Evolutionary conservation across 2,329 filamentous ascomycete species (phyloP), one percentile per base, ranked within the genome.

Genomic region (Exutisphaerella laricina): DNA sequence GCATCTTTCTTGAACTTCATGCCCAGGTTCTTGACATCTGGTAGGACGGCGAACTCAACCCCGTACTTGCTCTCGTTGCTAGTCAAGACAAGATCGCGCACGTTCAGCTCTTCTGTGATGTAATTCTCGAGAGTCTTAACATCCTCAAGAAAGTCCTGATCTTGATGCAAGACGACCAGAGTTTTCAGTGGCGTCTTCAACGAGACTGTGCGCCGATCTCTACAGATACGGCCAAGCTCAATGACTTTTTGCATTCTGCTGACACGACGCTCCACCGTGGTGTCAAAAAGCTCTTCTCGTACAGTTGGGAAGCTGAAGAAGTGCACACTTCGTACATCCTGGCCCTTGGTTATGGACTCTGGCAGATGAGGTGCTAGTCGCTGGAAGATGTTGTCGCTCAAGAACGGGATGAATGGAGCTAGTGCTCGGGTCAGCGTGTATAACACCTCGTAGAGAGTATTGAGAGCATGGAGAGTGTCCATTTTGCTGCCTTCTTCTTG

Each of bases 1-100:
- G 88, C 86, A 59, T 96, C 89, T 69, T 95, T 96, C 75, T 94
- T 94, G 56, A 97, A 77, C 71, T 97, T 97, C 78, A 95, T 95
- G 53, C 92, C 92, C 12, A 98, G 75, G 2, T 86, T 84, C 10
- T 92, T 88, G 84, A 92, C 96, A 66, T 98, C 92, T 5, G 88
- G 89, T 28, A 78, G 80, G 12, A 90, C 87, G 49, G 85, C 88
- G 69, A 96, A 94, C 61, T 92, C 83, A 33, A 98, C 88, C 41
- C 88, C 86, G 70, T 96, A 96, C 63, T 84, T 86, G 42, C 80
- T 83, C 68, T 97, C 92, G 51, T 97, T 88, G 5, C 79, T 82
- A 2, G 87, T 88, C 40, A 96, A 74, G 8, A 95, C 72, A 20
- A 97, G 72, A 49, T 95, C 86, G 50, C 84, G 80, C 36, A 98